Percentiles rank a stretch among this genome's conserved stretches.
Evolutionary conservation across 2,329 filamentous ascomycete genomes (phyloP).

Genomic region (Aspergillus candidus): DNA sequence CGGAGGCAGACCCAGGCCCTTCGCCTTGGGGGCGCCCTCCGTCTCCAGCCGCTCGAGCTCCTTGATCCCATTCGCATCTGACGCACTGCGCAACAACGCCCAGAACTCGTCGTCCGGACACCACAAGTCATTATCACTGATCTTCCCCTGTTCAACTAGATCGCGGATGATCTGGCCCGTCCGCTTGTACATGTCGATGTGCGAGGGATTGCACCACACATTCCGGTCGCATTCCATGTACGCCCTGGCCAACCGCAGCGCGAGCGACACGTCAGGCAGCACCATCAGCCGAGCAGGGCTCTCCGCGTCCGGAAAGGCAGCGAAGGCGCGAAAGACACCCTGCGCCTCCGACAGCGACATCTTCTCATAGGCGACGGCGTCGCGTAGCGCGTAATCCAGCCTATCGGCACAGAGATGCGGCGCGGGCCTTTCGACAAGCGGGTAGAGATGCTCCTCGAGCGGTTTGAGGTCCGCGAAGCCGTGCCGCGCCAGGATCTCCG

Average conservation of each 20-base stretch:
- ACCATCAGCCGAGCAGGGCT: conserved; percentile 27
- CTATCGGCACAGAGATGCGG: conserved; percentile 38
- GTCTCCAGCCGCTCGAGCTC: conserved; percentile 3
- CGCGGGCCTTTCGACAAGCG: conserved; percentile 33
- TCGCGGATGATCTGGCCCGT: conserved; percentile 31
- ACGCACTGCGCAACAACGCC: conserved; percentile 22
- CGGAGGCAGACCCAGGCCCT: conserved; percentile 20
- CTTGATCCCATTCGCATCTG: conserved; percentile 11
- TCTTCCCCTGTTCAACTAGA: conserved; percentile 13
- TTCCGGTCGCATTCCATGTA: conserved; percentile 32
- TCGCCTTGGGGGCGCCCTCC: background rate
- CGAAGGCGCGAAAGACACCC: conserved; percentile 21
- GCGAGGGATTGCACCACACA: conserved; percentile 35
- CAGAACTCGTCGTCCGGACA: conserved; percentile 33
- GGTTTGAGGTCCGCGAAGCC: conserved; percentile 23
- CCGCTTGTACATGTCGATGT: conserved; percentile 30
- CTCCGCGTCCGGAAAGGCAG: conserved; percentile 23
- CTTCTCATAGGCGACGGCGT: conserved; percentile 28
- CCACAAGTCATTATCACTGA: conserved; percentile 31
- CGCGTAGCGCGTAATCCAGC: conserved; percentile 37
- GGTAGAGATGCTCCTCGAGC: conserved; percentile 35
- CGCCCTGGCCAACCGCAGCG: conserved; percentile 26
- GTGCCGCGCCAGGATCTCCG: conserved; percentile 28
- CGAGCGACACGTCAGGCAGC: conserved; percentile 23
- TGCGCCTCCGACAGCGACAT: conserved; percentile 26